These are phyloP conservation scores for Cymbopogon citratus DNA, from an alignment of 176 grass and related monocot species.

Conservation along the genomic window DNA sequence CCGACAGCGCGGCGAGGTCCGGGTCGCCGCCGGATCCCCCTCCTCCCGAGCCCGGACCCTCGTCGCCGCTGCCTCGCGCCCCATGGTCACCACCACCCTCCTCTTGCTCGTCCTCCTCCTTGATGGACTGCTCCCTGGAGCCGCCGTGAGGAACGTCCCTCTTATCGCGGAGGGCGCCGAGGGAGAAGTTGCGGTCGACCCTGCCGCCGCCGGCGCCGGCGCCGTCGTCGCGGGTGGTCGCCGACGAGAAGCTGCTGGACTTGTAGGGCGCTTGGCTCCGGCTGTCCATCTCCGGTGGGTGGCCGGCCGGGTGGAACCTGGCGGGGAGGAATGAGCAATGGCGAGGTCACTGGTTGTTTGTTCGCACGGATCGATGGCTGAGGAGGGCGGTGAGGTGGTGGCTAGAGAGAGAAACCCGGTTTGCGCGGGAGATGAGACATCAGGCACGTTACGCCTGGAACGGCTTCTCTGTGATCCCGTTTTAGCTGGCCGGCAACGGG, in stretches of 20 bases:
- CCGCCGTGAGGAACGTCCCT: background rate
- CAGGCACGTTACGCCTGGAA: constrained; percentile 23
- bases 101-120: constrained; percentile 63
- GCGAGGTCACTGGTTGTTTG: constrained; percentile 24
- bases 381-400: too few species aligned
- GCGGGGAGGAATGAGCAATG: constrained; percentile 7
- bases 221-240: constrained; percentile 42
- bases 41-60: background rate
- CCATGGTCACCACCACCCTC: constrained; percentile 13
- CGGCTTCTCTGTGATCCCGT: background rate
- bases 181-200: constrained; percentile 78
- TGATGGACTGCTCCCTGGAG: constrained; percentile 47
- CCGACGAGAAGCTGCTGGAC: constrained; percentile 38
- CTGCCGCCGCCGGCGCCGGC: constrained; percentile 51
- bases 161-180: constrained; percentile 42
- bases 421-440: constrained; percentile 26
- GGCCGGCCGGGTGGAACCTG: constrained; percentile 28
- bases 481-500: constrained; percentile 23
- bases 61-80: background rate
- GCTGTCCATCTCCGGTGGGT: constrained; percentile 43
- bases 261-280: constrained; percentile 45
- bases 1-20: constrained; percentile 45
- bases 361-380: constrained; percentile 4
- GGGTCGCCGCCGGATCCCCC: constrained; percentile 13
- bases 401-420: too few species aligned